Evolutionary conservation across 1,284 basidiomycete species (phyloP).

Genomic region (Naganishia albida): DNA sequence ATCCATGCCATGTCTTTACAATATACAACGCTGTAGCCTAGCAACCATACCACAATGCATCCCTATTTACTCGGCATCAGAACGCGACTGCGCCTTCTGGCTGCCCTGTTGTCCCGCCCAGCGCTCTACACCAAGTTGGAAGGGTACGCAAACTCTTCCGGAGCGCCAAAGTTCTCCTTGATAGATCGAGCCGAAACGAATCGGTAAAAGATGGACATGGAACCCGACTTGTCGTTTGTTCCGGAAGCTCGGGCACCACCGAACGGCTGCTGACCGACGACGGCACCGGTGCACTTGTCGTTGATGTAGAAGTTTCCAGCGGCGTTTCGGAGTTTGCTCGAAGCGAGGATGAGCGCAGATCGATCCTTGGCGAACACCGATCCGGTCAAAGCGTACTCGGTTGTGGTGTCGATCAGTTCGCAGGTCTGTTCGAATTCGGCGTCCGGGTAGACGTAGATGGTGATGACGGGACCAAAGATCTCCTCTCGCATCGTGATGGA

Average conservation of each 20-base stretch:
- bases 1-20: conserved; percentile 1
- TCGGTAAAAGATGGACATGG: conserved; percentile 83
- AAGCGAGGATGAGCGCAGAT: conserved; percentile 70
- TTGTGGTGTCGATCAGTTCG: conserved; percentile 82
- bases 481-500: conserved; percentile 92
- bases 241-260: conserved; percentile 90
- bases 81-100: conserved; percentile 5
- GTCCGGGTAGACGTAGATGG: conserved; percentile 85
- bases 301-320: conserved; percentile 82
- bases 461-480: conserved; percentile 95
- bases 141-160: conserved; percentile 78
- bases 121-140: conserved; percentile 69
- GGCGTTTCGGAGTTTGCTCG: conserved; percentile 77
- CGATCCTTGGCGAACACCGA: conserved; percentile 82
- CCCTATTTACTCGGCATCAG: neutral
- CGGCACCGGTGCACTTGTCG: conserved; percentile 64
- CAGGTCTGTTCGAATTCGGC: conserved; percentile 81
- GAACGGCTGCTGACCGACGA: conserved; percentile 89
- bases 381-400: conserved; percentile 87
- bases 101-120: too few relatives aligned
- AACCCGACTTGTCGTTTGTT: conserved; percentile 98
- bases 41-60: neutral
- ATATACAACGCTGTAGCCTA: conserved; percentile 11
- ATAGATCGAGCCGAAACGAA: conserved; percentile 88
- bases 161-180: conserved; percentile 89